These are phyloP conservation scores for Trichothecium roseum DNA, from an alignment of 2,329 filamentous ascomycete species.

Conservation along the genomic window DNA sequence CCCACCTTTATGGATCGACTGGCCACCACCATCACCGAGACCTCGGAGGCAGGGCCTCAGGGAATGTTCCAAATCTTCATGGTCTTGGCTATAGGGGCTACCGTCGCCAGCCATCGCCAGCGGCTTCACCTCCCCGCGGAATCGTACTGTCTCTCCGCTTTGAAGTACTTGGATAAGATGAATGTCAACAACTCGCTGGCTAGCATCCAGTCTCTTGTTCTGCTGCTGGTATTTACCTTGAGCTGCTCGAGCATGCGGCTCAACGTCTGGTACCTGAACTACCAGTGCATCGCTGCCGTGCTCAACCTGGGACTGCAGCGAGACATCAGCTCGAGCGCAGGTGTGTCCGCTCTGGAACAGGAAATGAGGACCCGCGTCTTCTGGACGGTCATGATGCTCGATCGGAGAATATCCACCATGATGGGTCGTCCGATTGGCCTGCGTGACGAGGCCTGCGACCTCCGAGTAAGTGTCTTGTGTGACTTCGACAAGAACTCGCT, in stretches of 20 bases:
- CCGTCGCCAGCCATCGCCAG: conserved; percentile 30
- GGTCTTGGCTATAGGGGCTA: conserved; percentile 40
- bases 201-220: conserved; percentile 36
- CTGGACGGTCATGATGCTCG: conserved; percentile 42
- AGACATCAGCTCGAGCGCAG: conserved; percentile 29
- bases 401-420: conserved; percentile 41
- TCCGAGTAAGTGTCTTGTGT: conserved; percentile 24
- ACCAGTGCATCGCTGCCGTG: conserved; percentile 40
- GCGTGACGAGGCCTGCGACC: conserved; percentile 43
- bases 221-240: conserved; percentile 37
- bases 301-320: conserved; percentile 42
- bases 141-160: conserved; percentile 36
- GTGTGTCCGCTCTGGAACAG: conserved; percentile 35
- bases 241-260: conserved; percentile 36
- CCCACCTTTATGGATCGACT: conserved; percentile 28
- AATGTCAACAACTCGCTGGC: conserved; percentile 36
- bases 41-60: conserved; percentile 8
- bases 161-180: conserved; percentile 33
- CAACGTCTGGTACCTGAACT: conserved; percentile 45
- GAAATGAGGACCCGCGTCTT: conserved; percentile 46
- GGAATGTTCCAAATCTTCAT: conserved; percentile 38
- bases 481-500: too few relatives aligned
- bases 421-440: conserved; percentile 46
- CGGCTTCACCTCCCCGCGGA: conserved; percentile 34
- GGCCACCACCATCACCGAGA: conserved; percentile 17